Base-by-base conservation (phyloP, 768 basidiomycete genomes). In the Coprinopsis marcescibilis region DNA sequence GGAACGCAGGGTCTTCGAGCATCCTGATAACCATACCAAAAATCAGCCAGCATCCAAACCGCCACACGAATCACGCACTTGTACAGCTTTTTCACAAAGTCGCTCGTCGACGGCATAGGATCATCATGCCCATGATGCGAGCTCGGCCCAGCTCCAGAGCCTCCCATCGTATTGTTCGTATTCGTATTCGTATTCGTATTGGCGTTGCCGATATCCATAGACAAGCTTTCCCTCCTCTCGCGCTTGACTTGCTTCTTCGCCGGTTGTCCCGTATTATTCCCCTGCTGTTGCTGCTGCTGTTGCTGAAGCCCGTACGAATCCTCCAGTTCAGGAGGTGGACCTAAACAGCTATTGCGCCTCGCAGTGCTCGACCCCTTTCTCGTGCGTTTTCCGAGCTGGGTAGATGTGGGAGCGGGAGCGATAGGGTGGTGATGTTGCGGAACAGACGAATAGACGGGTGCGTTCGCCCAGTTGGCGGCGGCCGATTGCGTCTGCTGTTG, bases 21-120 rank as follows among this genome's bases (percentile, higher is more conserved):
- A 94, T 94, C 61, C 91, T 93, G 4, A 43, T 32, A 11, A 12
- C 14, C 12, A 21, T 43, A 34, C 10, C 40, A 30, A 11, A 17
- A 45, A 30, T n/a, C 2, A 2, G 5, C n/a, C 33, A n/a, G 6
- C 27, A 5, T 42, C 26, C 45, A 25, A 36, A 20, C 34, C 41
- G 42, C 39, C 21, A 37, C 8, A 25, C 33, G 24, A 30, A 21
- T 27, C 24, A 63, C 77, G 51, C 35, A 92, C 91, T 86, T 89
- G 85, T 86, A 93, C 7, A 95, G 68, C 62, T 93, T 94, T 71
- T 93, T 93, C 54, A 94, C 91, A 61, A 95, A 95, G 66, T 94
- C 91, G 56, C 81, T 84, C 25, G 92, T 87, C n/a, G 85, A 79
- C 1, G 89, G 84, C 86, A 89, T 85, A 47, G 73, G 71, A 58